Base-by-base conservation (phyloP, 176 grass and related monocot species). In the Leersia perrieri region DNA sequence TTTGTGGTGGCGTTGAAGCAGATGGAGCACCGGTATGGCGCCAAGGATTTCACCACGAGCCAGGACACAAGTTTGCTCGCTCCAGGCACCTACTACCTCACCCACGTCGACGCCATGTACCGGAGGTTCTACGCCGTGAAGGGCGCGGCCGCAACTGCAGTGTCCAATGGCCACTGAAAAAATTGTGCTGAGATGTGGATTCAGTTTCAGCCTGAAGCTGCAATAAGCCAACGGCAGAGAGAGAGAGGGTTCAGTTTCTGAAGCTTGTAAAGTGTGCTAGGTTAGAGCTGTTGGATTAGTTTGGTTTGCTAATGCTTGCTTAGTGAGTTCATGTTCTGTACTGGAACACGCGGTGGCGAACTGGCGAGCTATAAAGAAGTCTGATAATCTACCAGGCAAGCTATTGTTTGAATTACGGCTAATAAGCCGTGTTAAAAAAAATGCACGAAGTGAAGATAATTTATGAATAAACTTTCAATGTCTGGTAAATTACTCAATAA, bases 1-100 rank as follows among this genome's bases (percentile, higher is more conserved):
- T 99, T 99, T 65, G 80, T 91, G 1, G 90, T 93, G 75, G 74
- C 84, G 13, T 66, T 99, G 84, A 95, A 95, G 80, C 60, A 93
- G 88, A 93, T 88, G 77, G 96, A 99, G 82, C 92, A 93, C 75
- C 90, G 92, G 70, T 99, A 99, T 7, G 96, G 96, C 1, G 92
- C 81, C 2, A 98, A 98, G 61, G 90, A 95, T 79, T 98, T 98
- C 22, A 84, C 78, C 58, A 98, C 96, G 75, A 93, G 79, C 79
- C 77, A 91, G 55, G 90, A 98, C 72, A 95, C 96, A 38, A 73
- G 84, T 25, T 74, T 98, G 73, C 67, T 98, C 18, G 63, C 76
- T 74, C 68, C 79, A 32, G 96, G 92, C 72, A 95, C 96, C 5
- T 95, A 91, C 70, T 98, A 93, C 60, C 88, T 99, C 70, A 93